Evolutionary conservation across 345 rosid genomes (phyloP).

Genomic region (Acer saccharum): DNA sequence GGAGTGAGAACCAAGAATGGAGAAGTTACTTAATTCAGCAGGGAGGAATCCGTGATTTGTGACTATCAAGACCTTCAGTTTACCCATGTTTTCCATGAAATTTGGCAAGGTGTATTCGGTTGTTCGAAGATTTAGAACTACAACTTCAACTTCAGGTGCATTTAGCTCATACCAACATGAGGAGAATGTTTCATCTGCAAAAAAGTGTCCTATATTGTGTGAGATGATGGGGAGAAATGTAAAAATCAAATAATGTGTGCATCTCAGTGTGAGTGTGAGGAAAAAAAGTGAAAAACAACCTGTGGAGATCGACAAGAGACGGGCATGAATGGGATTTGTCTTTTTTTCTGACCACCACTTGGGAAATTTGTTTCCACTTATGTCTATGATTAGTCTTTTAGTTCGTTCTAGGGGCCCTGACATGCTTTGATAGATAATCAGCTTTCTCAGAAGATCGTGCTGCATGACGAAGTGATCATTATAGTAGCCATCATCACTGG

Average conservation of each 20-base stretch:
- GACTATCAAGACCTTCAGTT: constrained; percentile 50
- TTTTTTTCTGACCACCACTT: constrained; percentile 43
- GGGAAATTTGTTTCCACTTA: constrained; percentile 39
- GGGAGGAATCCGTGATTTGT: constrained; percentile 37
- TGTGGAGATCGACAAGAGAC: constrained; percentile 46
- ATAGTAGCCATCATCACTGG: constrained; percentile 35
- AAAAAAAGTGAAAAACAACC: constrained; percentile 27
- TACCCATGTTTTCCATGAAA: constrained; percentile 47
- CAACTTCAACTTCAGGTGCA: constrained; percentile 44
- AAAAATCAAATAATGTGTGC: background rate
- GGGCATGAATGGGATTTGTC: constrained; percentile 28
- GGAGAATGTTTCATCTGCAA: constrained; percentile 56
- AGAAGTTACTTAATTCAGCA: constrained; percentile 39
- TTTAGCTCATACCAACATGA: constrained; percentile 39
- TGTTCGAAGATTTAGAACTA: constrained; percentile 45
- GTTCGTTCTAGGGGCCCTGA: constrained; percentile 22
- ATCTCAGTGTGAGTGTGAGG: background rate
- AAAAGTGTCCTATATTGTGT: background rate
- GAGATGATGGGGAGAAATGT: background rate
- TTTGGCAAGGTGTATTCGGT: constrained; percentile 42
- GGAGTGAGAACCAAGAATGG: constrained; percentile 18
- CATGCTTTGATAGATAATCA: constrained; percentile 32
- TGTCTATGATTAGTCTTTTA: constrained; percentile 41
- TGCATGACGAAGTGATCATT: constrained; percentile 41
- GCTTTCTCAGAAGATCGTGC: constrained; percentile 52